Conservation (phyloP, 1,284 basidiomycete genomes). For the Hypsizygus ulmarius region DNA sequence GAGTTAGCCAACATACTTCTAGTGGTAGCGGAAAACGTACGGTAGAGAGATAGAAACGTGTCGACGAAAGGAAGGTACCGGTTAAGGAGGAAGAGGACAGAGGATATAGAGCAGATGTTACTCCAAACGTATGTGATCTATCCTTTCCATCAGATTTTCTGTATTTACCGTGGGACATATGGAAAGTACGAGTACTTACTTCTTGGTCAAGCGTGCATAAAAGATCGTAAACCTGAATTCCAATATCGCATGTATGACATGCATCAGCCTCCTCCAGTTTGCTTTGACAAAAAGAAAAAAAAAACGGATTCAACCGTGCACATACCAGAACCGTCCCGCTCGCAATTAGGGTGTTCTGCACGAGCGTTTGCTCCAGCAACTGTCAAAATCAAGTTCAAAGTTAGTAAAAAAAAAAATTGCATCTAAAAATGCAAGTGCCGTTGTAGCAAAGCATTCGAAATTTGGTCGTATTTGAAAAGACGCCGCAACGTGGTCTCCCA, state of each 20-base stretch:
- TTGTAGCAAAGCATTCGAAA: too few relatives aligned
- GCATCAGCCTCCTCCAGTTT: too few relatives aligned
- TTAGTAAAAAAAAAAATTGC: too few relatives aligned
- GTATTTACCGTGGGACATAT: neutral
- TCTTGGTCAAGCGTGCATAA: conserved; percentile 40
- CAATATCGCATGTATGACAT: neutral
- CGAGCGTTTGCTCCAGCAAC: too few relatives aligned
- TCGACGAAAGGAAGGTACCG: conserved; percentile 43
- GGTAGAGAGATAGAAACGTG: conserved; percentile 34
- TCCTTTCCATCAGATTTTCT: neutral
- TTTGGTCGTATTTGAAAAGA: too few relatives aligned
- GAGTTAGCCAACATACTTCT: neutral
- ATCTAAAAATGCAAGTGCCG: too few relatives aligned
- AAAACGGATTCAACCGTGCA: too few relatives aligned
- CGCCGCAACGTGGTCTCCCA: too few relatives aligned
- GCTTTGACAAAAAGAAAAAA: too few relatives aligned
- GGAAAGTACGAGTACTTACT: conserved; percentile 20
- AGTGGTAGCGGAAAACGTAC: conserved; percentile 22
- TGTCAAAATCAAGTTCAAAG: too few relatives aligned
- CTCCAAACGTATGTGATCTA: conserved; percentile 40
- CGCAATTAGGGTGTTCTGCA: too few relatives aligned
- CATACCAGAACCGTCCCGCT: too few relatives aligned
- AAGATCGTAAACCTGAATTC: conserved; percentile 34
- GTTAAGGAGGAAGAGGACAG: conserved; percentile 38
- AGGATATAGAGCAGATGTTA: conserved; percentile 32